Percentiles rank a stretch among this genome's conserved stretches.
Conservation (phyloP, 2,329 filamentous ascomycete genomes). For the Fusarium musae region DNA sequence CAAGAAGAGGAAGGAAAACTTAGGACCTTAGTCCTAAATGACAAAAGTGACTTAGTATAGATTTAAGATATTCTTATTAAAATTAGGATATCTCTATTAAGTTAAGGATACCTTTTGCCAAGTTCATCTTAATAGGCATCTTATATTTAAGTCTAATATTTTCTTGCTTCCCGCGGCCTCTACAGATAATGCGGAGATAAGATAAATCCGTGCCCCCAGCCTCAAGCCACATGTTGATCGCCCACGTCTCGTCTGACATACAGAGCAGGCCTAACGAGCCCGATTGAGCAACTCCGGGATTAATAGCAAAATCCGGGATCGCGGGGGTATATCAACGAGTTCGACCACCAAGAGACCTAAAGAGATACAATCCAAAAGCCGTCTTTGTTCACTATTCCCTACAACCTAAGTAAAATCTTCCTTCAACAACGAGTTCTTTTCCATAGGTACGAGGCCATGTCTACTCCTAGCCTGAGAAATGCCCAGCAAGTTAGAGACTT, state of each 20-base stretch:
- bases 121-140: no score
- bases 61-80: no score
- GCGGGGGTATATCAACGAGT: not conserved
- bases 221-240: not conserved
- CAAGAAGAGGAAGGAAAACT: no score
- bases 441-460: not conserved
- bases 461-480: not conserved
- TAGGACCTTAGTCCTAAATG: no score
- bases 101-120: no score
- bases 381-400: not conserved
- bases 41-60: no score
- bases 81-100: no score
- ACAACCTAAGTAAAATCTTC: rapidly evolving
- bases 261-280: not conserved
- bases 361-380: rapidly evolving
- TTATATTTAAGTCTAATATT: not conserved
- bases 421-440: not conserved
- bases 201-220: not conserved
- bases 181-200: not conserved
- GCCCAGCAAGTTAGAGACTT: constrained; percentile 6
- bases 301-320: not conserved
- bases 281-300: not conserved
- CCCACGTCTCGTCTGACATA: not conserved
- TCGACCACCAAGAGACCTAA: no score
- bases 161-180: not conserved